Evolutionary conservation across 129 eudicot genomes (phyloP).

Genomic region (Logfia minima): DNA sequence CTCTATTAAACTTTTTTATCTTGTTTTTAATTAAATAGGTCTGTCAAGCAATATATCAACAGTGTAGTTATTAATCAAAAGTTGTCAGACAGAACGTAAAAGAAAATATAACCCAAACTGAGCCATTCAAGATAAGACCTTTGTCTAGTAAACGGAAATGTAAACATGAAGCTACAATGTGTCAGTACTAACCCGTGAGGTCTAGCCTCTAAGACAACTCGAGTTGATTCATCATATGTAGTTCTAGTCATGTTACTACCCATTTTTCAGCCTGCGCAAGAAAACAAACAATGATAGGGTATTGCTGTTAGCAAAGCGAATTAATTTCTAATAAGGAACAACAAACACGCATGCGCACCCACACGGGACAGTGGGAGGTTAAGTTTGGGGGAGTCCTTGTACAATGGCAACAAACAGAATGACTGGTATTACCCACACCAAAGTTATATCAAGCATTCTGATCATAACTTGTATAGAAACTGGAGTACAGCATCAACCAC

Average conservation of each 20-base stretch:
- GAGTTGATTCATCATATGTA: slow-evolving; percentile 38
- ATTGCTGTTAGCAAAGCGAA: background rate
- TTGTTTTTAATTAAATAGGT: too few species aligned
- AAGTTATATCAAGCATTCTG: background rate
- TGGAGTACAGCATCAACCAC: background rate
- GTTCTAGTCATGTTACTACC: slow-evolving; percentile 73
- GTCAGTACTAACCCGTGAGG: slow-evolving; percentile 57
- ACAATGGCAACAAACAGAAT: background rate
- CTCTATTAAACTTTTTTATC: too few species aligned
- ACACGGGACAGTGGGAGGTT: background rate
- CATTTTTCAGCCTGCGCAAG: slow-evolving; percentile 67
- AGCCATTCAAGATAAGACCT: background rate
- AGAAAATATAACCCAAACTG: background rate
- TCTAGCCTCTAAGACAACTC: slow-evolving; percentile 59
- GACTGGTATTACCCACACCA: background rate
- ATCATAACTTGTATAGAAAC: background rate
- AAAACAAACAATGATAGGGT: background rate
- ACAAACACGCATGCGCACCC: background rate
- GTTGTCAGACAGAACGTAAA: too few species aligned
- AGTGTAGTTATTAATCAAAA: too few species aligned
- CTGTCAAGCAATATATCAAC: too few species aligned
- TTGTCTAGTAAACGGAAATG: background rate
- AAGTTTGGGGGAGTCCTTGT: background rate
- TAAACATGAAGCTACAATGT: background rate
- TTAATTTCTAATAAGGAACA: background rate